These are phyloP conservation scores for Sphagnum fallax DNA, from an alignment of 228 moss, liverwort and hornwort species.

Conservation along the genomic window DNA sequence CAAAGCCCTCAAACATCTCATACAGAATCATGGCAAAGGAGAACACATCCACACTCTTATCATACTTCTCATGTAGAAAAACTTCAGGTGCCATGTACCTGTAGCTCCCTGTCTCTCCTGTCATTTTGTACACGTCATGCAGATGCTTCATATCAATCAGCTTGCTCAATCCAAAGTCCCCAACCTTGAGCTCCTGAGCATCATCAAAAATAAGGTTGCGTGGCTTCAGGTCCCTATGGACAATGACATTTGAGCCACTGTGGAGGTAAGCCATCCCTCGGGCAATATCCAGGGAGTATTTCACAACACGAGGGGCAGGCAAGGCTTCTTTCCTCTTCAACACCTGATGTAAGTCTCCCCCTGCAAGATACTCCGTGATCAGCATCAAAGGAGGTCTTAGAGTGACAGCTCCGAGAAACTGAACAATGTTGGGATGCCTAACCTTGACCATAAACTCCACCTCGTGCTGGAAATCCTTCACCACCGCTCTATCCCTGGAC, in stretches of 20 bases:
- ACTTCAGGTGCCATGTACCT: constrained; percentile 45
- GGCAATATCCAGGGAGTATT: constrained; percentile 77
- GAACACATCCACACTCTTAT: constrained; percentile 79
- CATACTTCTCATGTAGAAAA: constrained; percentile 40
- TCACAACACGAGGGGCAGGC: constrained; percentile 29
- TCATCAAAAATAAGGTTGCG: constrained; percentile 73
- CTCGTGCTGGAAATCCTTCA: constrained; percentile 82
- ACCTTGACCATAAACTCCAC: constrained; percentile 77
- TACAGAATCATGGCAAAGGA: constrained; percentile 77
- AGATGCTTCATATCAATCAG: constrained; percentile 53
- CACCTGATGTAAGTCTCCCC: constrained; percentile 66
- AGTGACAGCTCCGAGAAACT: constrained; percentile 93
- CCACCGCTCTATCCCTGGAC: constrained; percentile 63
- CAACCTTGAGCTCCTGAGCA: constrained; percentile 66
- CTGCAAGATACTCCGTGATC: constrained; percentile 69
- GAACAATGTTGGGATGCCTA: constrained; percentile 80
- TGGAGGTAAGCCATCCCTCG: constrained; percentile 83
- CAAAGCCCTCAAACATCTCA: constrained; percentile 80
- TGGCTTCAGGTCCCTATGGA: constrained; percentile 87
- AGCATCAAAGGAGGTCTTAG: constrained; percentile 67
- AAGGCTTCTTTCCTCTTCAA: constrained; percentile 32
- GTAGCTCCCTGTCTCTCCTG: constrained; percentile 95
- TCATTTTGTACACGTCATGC: constrained; percentile 86
- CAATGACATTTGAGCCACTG: constrained; percentile 60
- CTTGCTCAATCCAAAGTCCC: constrained; percentile 90